Percentiles rank a stretch among this genome's conserved stretches.
These are phyloP conservation scores for Cladosporium sp. DNA, from an alignment of 2,329 filamentous ascomycete species.

Conservation along the genomic window DNA sequence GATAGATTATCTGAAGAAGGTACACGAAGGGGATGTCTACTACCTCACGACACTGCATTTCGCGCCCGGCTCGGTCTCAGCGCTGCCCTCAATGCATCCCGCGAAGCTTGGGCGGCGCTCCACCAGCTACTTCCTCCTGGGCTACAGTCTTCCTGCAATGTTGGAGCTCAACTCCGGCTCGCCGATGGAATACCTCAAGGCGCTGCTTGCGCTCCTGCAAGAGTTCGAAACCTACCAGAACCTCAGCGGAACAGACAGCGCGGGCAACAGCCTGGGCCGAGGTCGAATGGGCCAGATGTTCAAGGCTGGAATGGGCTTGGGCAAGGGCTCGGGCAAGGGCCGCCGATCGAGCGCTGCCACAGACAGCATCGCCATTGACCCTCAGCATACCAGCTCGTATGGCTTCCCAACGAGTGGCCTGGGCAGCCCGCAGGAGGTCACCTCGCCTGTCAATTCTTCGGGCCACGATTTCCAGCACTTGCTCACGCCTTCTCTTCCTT, in stretches of 20 bases:
- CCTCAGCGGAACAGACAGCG: constrained; percentile 64
- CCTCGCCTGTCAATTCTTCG: constrained; percentile 50
- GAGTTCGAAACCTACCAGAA: constrained; percentile 95
- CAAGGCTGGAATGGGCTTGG: constrained; percentile 38
- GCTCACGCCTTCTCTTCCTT: constrained; percentile 85
- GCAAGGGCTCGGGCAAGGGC: constrained; percentile 30
- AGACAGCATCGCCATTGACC: constrained; percentile 43
- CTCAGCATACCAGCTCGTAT: not conserved
- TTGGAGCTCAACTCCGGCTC: constrained; percentile 79
- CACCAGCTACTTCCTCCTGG: constrained; percentile 87
- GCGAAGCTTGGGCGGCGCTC: constrained; percentile 82
- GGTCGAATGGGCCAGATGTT: constrained; percentile 60
- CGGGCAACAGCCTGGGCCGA: constrained; percentile 63
- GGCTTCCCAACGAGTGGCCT: constrained; percentile 3
- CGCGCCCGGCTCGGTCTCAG: constrained; percentile 69
- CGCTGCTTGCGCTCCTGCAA: constrained; percentile 73
- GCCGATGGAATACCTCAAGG: constrained; percentile 77
- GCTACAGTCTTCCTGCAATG: constrained; percentile 81
- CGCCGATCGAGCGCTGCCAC: constrained; percentile 53
- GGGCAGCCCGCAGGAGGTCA: constrained; percentile 19
- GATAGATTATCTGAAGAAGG: constrained; percentile 83
- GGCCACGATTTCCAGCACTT: constrained; percentile 82
- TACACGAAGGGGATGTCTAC: constrained; percentile 88
- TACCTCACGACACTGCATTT: constrained; percentile 98
- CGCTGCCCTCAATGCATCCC: constrained; percentile 78